Conservation (phyloP, 78 protist genomes). For the Creolimax fragrantissima region DNA sequence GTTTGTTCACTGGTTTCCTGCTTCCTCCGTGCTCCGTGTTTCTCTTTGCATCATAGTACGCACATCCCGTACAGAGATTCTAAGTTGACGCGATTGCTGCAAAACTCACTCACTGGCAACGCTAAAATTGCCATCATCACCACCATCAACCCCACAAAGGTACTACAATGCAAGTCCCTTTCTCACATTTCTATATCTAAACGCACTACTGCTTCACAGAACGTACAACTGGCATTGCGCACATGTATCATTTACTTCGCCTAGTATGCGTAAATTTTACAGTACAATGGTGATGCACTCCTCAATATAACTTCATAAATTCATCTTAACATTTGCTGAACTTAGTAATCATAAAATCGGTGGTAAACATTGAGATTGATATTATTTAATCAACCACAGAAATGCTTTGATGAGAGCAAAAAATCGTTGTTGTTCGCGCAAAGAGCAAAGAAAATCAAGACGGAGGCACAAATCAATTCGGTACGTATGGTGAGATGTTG, state of each 20-base stretch:
- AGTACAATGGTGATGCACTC: no score
- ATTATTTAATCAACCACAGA: no score
- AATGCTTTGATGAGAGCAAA: not conserved
- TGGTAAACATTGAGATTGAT: no score
- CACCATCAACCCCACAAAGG: not conserved
- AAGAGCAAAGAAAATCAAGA: not conserved
- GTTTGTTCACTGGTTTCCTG: not conserved
- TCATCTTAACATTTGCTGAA: no score
- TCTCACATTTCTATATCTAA: no score
- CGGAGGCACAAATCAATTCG: constrained; percentile 6
- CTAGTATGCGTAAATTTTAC: no score
- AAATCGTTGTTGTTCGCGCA: not conserved
- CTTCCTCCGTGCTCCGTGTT: not conserved
- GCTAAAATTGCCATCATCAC: not conserved
- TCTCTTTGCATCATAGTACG: not conserved
- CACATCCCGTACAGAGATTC: constrained; percentile 45
- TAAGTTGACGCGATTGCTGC: constrained; percentile 26
- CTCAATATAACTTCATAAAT: no score
- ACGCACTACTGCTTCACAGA: no score
- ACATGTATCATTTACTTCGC: no score
- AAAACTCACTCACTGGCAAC: not conserved
- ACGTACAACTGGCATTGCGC: no score
- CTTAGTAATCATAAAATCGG: no score
- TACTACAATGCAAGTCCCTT: no score
- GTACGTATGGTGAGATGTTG: not conserved